A percentile compares a stretch with the other conserved stretches of the same genome.
These are phyloP conservation scores for Chaetomium strumarium DNA, from an alignment of 2,329 filamentous ascomycete species.

Conservation along the genomic window DNA sequence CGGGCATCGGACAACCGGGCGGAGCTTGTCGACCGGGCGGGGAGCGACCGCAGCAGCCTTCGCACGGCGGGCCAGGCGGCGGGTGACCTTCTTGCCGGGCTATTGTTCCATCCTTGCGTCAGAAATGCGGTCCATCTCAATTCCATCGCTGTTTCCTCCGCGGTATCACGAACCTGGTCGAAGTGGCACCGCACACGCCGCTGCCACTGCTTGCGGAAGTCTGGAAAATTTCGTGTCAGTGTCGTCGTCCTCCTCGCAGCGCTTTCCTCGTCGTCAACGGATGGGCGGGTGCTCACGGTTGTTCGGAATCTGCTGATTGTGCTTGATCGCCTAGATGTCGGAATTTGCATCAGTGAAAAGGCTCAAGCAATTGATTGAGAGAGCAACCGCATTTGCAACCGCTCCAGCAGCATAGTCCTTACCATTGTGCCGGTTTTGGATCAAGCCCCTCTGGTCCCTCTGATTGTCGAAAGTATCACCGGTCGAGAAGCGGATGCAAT, in stretches of 20 bases:
- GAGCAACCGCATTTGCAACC: conserved; percentile 19
- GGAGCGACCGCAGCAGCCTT: conserved; percentile 96
- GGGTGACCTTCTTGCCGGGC: conserved; percentile 93
- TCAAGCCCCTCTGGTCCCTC: conserved; percentile 34
- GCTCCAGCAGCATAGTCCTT: conserved; percentile 26
- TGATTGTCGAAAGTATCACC: conserved; percentile 30
- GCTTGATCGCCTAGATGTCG: conserved; percentile 80
- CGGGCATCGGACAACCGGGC: conserved; percentile 95
- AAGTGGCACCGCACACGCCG: conserved; percentile 98
- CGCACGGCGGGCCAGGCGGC: conserved; percentile 82
- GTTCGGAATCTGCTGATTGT: conserved; percentile 98
- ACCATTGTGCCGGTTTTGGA: conserved; percentile 52
- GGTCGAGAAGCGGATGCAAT: conserved; percentile 33
- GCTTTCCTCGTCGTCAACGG: conserved; percentile 24
- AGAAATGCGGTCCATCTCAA: conserved; percentile 27
- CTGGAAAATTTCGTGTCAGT: conserved; percentile 47
- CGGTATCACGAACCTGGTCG: conserved; percentile 69
- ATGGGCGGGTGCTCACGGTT: conserved; percentile 66
- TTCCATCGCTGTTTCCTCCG: conserved; percentile 19
- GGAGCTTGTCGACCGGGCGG: conserved; percentile 93
- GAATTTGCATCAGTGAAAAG: conserved; percentile 24
- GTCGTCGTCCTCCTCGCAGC: conserved; percentile 24
- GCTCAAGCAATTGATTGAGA: conserved; percentile 22
- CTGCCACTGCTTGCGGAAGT: conserved; percentile 99
- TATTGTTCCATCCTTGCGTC: conserved; percentile 39